Base-by-base conservation (phyloP, 1,139 yeast genomes). In the Candida buenavistaensis region DNA sequence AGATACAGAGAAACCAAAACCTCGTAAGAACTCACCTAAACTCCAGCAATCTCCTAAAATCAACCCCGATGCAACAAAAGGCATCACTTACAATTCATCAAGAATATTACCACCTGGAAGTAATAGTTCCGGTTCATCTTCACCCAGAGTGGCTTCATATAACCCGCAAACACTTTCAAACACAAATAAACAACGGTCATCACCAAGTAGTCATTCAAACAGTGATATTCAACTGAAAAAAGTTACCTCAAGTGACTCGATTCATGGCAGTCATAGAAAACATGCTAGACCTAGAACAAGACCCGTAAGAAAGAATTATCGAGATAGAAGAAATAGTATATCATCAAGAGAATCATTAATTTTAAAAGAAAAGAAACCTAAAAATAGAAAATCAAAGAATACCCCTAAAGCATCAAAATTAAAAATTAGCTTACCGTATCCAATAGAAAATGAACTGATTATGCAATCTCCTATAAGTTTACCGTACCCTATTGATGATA, bases 401-500 rank as follows among this genome's bases (percentile, higher is more conserved):
- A n/a, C n/a, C n/a, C n/a, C n/a, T n/a, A n/a, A n/a, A n/a, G n/a
- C n/a, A n/a, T n/a, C n/a, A n/a, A n/a, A n/a, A n/a, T n/a, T n/a
- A n/a, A n/a, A 5, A 17, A 17, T 7, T 17, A 17, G 7, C 5
- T 17, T 17, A 7, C 19, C 19, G 5, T 17, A 17, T 17, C 19
- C 19, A 7, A 7, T 17, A 6, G 19, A 17, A 6, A 7, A 17
- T 17, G 28, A 3, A 11, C 3, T 16, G 13, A 3, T 4, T 9
- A 12, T 10, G 3, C 24, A n/a, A 3, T 3, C 12, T 22, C 24
- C 24, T 22, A 10, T n/a, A 7, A 20, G 27, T n/a, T 35, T 29
- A 15, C 43, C 43, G 11, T 40, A 40, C 16, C 43, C 43, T 6
- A 27, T 40, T 10, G 16, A 35, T 26, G 43, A 40, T 30, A 32